Conservation (phyloP, 2,329 filamentous ascomycete genomes). For the Dothiorella sarmentorum region DNA sequence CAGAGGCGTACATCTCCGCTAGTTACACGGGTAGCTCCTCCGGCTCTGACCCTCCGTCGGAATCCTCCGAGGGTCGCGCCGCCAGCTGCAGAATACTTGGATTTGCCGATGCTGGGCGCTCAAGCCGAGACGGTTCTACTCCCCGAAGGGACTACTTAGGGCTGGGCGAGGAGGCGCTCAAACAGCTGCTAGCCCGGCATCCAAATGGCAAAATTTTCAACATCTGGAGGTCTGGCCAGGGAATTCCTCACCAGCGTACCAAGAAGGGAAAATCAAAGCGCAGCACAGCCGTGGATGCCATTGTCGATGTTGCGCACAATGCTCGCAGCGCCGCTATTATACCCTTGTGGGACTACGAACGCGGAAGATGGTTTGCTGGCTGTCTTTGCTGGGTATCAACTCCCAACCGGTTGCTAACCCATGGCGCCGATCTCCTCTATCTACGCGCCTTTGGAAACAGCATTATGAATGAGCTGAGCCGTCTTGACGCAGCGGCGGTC, state of each 20-base stretch:
- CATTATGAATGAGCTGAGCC: slow-evolving; percentile 28
- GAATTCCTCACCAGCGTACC: neutral
- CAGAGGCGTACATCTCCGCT: neutral
- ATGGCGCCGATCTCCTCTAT: slow-evolving; percentile 37
- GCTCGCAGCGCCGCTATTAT: slow-evolving; percentile 38
- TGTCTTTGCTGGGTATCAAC: slow-evolving; percentile 37
- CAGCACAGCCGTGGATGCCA: neutral
- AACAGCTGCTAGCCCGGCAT: slow-evolving; percentile 3
- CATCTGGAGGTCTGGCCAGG: neutral
- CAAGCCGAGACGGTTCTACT: neutral
- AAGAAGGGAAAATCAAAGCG: neutral
- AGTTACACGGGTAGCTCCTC: neutral
- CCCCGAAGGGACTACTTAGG: neutral
- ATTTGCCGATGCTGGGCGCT: slow-evolving; percentile 17
- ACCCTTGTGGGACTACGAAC: slow-evolving; percentile 39
- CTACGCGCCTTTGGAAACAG: slow-evolving; percentile 36
- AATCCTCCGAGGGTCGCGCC: neutral
- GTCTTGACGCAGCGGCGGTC: neutral
- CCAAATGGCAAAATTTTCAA: slow-evolving; percentile 20
- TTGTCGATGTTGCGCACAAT: slow-evolving; percentile 22
- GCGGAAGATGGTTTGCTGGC: slow-evolving; percentile 37
- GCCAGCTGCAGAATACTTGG: slow-evolving; percentile 22
- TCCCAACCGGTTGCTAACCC: slow-evolving; percentile 33
- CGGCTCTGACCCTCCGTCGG: neutral
- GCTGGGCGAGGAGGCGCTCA: slow-evolving; percentile 28